Base-by-base conservation (phyloP, 805 yeast genomes). In the Metschnikowia orientalis region DNA sequence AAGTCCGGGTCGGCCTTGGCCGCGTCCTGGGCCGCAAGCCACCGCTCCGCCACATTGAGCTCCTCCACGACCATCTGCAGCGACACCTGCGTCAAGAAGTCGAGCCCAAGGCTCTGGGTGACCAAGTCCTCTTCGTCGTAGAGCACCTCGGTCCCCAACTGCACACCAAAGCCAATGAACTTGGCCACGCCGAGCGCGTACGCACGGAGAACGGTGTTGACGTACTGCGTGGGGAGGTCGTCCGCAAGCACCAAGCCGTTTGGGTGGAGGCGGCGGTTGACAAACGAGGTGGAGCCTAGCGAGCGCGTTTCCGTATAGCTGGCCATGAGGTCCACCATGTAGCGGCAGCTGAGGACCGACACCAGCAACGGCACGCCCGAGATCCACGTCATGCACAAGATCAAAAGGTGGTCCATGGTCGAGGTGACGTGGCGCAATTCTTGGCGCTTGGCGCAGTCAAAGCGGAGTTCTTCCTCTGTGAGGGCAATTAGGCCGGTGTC, bases 91-190 rank as follows among this genome's bases (percentile, higher is more conserved):
- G 32, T 29, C 28, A 63, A 51, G 33, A 58, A 59, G 39, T 43
- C 47, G 68, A 65, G 46, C 23, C 76, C 78, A 78, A 80, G 75
- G 9, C 68, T 66, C 44, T 80, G 74, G 1, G 81, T 73, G 35
- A 78, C 77, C 19, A 83, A 58, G 56, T 84, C 94, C 50, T 83
- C 92, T 48, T 81, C 92, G 48, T 82, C 87, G 42, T 73, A 75
- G 8, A 81, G 60, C 6, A 77, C 80, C n/a, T 79, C 79, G 32
- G 60, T 60, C 2, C 79, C 77, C 22, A 79, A 58, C 6, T 56
- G 54, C 3, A 71, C 39, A 10, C 67, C 58, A 9, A 70, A 59
- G 13, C 73, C 73, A 12, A 79, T 72, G 54, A 73, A 71, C 47
- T 71, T 73, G 30, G 77, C 57, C 5, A 79, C 44, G 2, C 80